phyloP scores from a whole-genome alignment of 1,284 basidiomycete species.

The Afroboletus lepidellus region DNA sequence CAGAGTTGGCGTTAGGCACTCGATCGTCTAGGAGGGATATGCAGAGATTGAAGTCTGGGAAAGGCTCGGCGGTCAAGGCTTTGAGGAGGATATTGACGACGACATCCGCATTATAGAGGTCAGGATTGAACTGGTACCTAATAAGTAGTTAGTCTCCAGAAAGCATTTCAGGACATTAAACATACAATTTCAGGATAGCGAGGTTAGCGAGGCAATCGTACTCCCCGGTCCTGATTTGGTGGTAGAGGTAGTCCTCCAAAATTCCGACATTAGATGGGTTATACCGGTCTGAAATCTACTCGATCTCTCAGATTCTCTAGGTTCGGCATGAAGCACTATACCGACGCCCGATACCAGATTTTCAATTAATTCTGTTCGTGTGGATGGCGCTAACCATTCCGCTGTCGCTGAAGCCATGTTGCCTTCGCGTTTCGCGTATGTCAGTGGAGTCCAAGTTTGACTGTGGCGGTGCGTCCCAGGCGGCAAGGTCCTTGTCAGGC shows the following conservation, averaged over 20 bases:
- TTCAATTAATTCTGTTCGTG: constrained; percentile 82
- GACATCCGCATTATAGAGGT: constrained; percentile 90
- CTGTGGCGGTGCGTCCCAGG: too few species aligned
- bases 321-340: constrained; percentile 40
- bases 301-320: constrained; percentile 9
- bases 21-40: constrained; percentile 86
- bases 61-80: constrained; percentile 77
- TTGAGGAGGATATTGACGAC: constrained; percentile 95
- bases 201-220: constrained; percentile 94
- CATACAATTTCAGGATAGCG: constrained; percentile 81
- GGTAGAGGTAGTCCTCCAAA: constrained; percentile 92
- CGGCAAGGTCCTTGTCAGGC: too few species aligned
- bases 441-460: constrained; percentile 3
- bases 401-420: constrained; percentile 43
- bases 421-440: constrained; percentile 11
- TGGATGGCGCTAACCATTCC: constrained; percentile 68
- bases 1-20: constrained; percentile 54
- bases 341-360: constrained; percentile 91
- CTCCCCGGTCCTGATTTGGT: constrained; percentile 86
- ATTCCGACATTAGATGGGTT: constrained; percentile 92
- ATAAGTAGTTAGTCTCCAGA: constrained; percentile 10
- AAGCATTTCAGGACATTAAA: neutral
- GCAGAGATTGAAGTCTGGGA: constrained; percentile 93
- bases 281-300: constrained; percentile 72
- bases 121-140: constrained; percentile 96